Evolutionary conservation across 352 stramenopile genomes (phyloP), one percentile per base, ranked within the genome.

Genomic region (Phytophthora pseudosyringae): DNA sequence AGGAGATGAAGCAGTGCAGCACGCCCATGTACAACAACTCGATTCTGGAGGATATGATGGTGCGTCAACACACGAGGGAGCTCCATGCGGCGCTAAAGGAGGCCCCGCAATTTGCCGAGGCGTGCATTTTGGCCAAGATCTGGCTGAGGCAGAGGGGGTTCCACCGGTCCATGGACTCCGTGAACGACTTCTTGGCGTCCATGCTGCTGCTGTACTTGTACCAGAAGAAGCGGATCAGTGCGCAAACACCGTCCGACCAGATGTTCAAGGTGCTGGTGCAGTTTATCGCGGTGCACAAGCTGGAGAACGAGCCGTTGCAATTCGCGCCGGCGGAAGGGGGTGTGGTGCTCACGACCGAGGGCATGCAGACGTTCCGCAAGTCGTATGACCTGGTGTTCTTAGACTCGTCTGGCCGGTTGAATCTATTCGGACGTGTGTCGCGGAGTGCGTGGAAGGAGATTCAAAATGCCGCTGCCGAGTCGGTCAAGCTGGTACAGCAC

Each of bases 11-110:
- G 56, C 63, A 76, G 39, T 87, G 83, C 60, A 76, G 76, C 47
- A 97, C 89, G 8, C 91, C 91, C 16, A 75, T 85, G 43, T 97
- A 98, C 85, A 97, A 97, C 71, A 97, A 93, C 56, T 74, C 83
- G 5, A 91, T 98, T 16, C 61, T 98, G n/a, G 91, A 98, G 59
- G 91, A 98, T 61, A 94, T 97, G 86, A 80, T 87, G 71, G 67
- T 95, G 39, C 79, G 79, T 2, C 73, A 87, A 26, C 91, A 97
- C 62, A 91, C 93, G 29, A 68, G 83, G 31, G 83, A 93, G 44
- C 81, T 98, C 11, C 89, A 97, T 59, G 65, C 74, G 1, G 78
- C 74, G 29, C 59, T 86, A 16, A 82, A 81, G 21, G 80, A 89
- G 43, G 91, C 80, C 1, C 71, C 80, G 8, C 74, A 89, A 48